A percentile compares a stretch with the other conserved stretches of the same genome.
These are phyloP conservation scores for Podospora australis DNA, from an alignment of 495 filamentous ascomycete genomes.

Conservation along the genomic window DNA sequence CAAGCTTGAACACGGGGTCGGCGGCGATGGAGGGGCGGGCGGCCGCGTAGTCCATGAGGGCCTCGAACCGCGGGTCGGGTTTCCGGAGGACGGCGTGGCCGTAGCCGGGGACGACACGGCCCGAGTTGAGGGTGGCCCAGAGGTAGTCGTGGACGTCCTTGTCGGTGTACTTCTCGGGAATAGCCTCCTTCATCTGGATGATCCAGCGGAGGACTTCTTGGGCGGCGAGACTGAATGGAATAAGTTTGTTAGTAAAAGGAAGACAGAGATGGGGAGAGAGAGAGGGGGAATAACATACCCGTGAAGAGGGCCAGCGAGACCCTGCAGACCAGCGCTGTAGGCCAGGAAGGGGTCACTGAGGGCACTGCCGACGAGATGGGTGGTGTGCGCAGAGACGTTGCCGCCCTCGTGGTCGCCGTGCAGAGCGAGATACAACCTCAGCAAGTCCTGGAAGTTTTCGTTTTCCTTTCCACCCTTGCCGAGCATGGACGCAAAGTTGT, in stretches of 20 bases:
- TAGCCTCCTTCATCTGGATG: conserved; percentile 82
- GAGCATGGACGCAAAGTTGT: conserved; percentile 96
- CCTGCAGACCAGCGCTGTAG: conserved; percentile 92
- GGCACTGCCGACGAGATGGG: conserved; percentile 93
- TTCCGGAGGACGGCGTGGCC: conserved; percentile 98
- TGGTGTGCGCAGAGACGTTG: conserved; percentile 96
- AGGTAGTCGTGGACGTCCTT: conserved; percentile 78
- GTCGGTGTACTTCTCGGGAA: conserved; percentile 72
- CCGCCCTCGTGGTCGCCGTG: conserved; percentile 98
- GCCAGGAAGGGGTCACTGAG: conserved; percentile 91
- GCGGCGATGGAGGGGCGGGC: conserved; percentile 74
- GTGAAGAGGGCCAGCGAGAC: conserved; percentile 90
- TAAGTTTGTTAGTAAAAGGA: neutral
- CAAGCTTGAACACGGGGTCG: conserved; percentile 89
- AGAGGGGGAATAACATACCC: conserved; percentile 44
- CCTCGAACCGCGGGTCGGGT: conserved; percentile 92
- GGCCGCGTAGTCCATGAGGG: conserved; percentile 90
- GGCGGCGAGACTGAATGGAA: conserved; percentile 60
- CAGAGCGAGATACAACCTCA: conserved; percentile 87
- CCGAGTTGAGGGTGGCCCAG: conserved; percentile 87
- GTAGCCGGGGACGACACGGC: conserved; percentile 92
- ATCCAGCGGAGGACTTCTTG: conserved; percentile 98
- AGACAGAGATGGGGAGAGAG: neutral
- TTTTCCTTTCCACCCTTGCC: conserved; percentile 82
- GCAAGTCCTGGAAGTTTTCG: conserved; percentile 89